Conservation (phyloP, 73 alveolate species). For the Blepharisma stoltei region DNA sequence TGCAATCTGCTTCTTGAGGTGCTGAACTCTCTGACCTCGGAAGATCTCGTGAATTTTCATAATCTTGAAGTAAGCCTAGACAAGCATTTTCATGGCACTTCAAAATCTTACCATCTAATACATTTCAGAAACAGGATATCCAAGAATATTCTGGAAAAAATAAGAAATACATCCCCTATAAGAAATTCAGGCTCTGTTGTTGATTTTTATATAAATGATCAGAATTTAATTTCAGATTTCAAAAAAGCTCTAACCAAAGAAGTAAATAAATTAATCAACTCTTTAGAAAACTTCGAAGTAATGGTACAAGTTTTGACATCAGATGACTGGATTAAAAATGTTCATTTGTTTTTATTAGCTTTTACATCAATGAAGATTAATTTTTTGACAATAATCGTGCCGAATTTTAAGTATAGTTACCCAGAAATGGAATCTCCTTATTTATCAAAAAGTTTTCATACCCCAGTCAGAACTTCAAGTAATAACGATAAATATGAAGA, state of each 20-base stretch:
- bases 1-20: background rate
- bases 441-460: too few relatives aligned
- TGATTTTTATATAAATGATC: background rate
- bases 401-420: too few relatives aligned
- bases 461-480: too few relatives aligned
- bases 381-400: background rate
- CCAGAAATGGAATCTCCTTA: too few relatives aligned
- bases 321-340: background rate
- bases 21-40: background rate
- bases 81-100: background rate
- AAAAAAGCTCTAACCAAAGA: background rate
- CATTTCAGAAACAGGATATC: too few relatives aligned
- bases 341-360: slow-evolving; percentile 9
- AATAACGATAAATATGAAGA: too few relatives aligned
- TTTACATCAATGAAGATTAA: slow-evolving; percentile 21
- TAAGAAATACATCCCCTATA: background rate
- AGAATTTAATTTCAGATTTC: background rate
- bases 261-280: background rate
- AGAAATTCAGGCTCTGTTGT: background rate
- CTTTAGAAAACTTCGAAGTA: background rate
- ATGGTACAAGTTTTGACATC: background rate
- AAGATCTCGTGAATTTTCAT: slow-evolving; percentile 12
- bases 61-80: background rate
- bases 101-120: background rate
- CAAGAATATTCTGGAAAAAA: too few relatives aligned